Conservation (phyloP, 192 early-diverging fungal species). For the Martensiomyces pterosporus region DNA sequence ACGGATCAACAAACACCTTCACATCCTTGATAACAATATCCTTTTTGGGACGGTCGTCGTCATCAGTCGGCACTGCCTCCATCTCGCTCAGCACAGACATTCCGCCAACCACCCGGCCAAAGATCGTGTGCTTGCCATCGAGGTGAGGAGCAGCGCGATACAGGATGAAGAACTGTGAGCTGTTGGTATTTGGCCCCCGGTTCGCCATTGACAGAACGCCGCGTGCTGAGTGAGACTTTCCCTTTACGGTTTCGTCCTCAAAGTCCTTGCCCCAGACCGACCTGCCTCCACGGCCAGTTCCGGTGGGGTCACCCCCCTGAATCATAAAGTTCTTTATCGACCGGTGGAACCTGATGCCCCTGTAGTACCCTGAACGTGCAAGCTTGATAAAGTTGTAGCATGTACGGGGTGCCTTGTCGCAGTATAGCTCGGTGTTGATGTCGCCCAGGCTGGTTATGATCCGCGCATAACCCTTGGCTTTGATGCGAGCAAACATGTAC, state of each 20-base stretch:
- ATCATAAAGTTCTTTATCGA: conserved; percentile 93
- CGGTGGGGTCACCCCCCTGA: conserved; percentile 96
- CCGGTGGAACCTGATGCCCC: conserved; percentile 77
- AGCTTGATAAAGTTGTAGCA: conserved; percentile 93
- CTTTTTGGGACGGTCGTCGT: conserved; percentile 66
- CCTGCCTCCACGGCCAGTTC: conserved; percentile 85
- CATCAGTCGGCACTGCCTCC: conserved; percentile 69
- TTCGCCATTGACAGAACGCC: conserved; percentile 97
- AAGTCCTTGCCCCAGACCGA: conserved; percentile 64
- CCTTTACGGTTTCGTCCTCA: conserved; percentile 64
- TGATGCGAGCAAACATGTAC: conserved; percentile 83
- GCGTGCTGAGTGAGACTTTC: conserved; percentile 69
- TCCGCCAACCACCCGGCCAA: conserved; percentile 91
- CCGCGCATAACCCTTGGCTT: conserved; percentile 71
- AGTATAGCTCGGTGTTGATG: conserved; percentile 32
- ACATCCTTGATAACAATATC: conserved; percentile 73
- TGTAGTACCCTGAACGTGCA: conserved; percentile 71
- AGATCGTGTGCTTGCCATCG: conserved; percentile 89
- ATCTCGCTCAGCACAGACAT: conserved; percentile 74
- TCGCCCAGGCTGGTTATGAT: conserved; percentile 70
- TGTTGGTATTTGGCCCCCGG: conserved; percentile 86
- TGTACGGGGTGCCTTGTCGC: conserved; percentile 67
- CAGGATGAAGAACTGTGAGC: conserved; percentile 63
- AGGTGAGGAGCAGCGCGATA: conserved; percentile 63
- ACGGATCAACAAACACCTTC: conserved; percentile 81